phyloP scores from a whole-genome alignment of 129 eudicot genomes.

The Helichrysum umbraculigerum region DNA sequence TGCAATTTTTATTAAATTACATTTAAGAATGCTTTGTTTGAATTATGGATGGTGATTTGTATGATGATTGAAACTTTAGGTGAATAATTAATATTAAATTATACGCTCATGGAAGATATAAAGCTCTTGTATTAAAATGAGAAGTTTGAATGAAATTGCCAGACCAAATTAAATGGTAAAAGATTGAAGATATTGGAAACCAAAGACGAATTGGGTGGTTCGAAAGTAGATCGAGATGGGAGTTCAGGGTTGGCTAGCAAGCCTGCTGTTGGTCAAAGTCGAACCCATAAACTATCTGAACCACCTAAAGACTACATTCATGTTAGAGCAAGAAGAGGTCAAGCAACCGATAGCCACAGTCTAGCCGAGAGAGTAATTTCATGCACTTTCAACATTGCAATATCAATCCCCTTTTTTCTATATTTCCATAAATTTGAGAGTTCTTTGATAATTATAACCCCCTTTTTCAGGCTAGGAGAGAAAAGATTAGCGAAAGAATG shows the following conservation, averaged over 20 bases:
- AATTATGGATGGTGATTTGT: not conserved
- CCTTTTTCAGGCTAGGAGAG: slow-evolving; percentile 68
- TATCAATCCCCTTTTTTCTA: slow-evolving; percentile 7
- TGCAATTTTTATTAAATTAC: not conserved
- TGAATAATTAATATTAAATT: not conserved
- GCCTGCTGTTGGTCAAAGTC: slow-evolving; percentile 38
- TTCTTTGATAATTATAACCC: not conserved
- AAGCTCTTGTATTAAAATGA: not conserved
- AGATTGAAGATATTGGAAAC: slow-evolving; percentile 47
- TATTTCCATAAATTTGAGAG: not conserved
- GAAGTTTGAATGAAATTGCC: slow-evolving; percentile 13
- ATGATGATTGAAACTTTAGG: not conserved
- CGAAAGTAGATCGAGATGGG: slow-evolving; percentile 48
- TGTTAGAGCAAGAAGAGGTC: slow-evolving; percentile 97
- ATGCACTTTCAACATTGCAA: not conserved
- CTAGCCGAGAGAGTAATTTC: slow-evolving; percentile 82
- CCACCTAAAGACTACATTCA: slow-evolving; percentile 92
- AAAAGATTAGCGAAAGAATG: slow-evolving; percentile 94
- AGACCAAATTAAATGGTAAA: slow-evolving; percentile 54
- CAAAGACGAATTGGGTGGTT: slow-evolving; percentile 43
- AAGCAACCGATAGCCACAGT: slow-evolving; percentile 99
- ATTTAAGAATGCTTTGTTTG: not conserved
- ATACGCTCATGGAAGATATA: not conserved
- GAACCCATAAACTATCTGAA: slow-evolving; percentile 37
- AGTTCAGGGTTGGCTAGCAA: slow-evolving; percentile 54